Evolutionary conservation across 1,284 basidiomycete genomes (phyloP).

Genomic region (Ceratobasidium sp.): DNA sequence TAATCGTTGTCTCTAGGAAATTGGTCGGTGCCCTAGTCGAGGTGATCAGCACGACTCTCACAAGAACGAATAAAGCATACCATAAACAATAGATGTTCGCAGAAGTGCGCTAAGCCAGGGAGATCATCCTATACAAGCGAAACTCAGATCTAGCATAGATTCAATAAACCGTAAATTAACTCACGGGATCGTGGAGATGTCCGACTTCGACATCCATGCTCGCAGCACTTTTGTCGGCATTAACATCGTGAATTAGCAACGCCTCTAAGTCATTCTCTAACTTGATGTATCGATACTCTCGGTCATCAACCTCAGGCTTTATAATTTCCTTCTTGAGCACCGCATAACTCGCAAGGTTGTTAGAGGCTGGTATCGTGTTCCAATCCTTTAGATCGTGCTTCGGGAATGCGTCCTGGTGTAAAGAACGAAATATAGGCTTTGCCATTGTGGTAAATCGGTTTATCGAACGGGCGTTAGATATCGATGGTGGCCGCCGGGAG

Average conservation of each 20-base stretch:
- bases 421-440: slow-evolving; percentile 2
- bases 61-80: slow-evolving; percentile 60
- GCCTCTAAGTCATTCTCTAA: slow-evolving; percentile 91
- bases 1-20: slow-evolving; percentile 96
- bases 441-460: slow-evolving; percentile 1
- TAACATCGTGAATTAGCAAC: slow-evolving; percentile 86
- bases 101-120: slow-evolving; percentile 91
- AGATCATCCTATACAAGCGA: slow-evolving; percentile 73
- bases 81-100: slow-evolving; percentile 98
- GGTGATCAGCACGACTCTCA: slow-evolving; percentile 26
- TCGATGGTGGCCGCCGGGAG: slow-evolving; percentile 29
- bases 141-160: slow-evolving; percentile 25
- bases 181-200: slow-evolving; percentile 92
- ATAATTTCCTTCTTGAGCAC: slow-evolving; percentile 78
- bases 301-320: slow-evolving; percentile 81
- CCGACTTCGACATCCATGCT: slow-evolving; percentile 97
- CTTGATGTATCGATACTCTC: slow-evolving; percentile 84
- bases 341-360: slow-evolving; percentile 50
- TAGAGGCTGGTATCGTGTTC: slow-evolving; percentile 26
- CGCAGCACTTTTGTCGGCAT: slow-evolving; percentile 95
- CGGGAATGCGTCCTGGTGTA: slow-evolving; percentile 25
- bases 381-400: slow-evolving; percentile 12
- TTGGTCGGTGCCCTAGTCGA: slow-evolving; percentile 77
- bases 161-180: slow-evolving; percentile 55
- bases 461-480: slow-evolving; percentile 6